Evolutionary conservation across 106 monocot species (phyloP), one percentile per base, ranked within the genome.

Genomic region (Allium cepa): DNA sequence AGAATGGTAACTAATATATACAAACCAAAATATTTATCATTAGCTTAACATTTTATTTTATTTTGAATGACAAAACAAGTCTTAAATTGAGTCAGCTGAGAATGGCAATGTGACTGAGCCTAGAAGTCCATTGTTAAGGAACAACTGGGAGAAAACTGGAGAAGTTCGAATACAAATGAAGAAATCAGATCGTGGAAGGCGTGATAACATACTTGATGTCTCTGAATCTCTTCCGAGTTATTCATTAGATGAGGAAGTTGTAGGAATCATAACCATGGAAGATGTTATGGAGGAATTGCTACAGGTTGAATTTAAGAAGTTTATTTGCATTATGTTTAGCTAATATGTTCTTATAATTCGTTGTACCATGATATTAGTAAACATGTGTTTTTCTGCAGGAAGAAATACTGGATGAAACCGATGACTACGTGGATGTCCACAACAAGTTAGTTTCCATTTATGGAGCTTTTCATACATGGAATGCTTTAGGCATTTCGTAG

Each of bases 251-350:
- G 90, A 90, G 58, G 93, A 87, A 77, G 99, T 87, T 26, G 79
- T 99, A 64, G 99, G 99, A 56, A 99, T 99, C 75, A 99, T 99
- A 72, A 99, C 99, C 55, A 99, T 99, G 99, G 99, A 99, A 81
- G 93, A 99, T 76, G 85, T 99, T 64, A 99, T 99, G 85, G 99
- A 99, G 79, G 93, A 99, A 81, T 68, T 99, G 62, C 78, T 99
- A 68, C 99, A 99, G 93, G 99, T 97, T 69, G 22, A 70, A n/a
- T 36, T 36, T 36, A 36, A 22, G 22, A 22, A 22, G 0, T 63
- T 45, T 13, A 7, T 13, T 17, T 16, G 47, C 46, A 26, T 68
- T 15, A 28, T 46, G 45, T 56, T 62, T 62, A 61, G 14, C 14
- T 74, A 12, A 49, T n/a, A 49, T 66, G 11, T 12, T 49, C 49